Conservation (phyloP, 306 rosid species). For the Crotalaria pallida region DNA sequence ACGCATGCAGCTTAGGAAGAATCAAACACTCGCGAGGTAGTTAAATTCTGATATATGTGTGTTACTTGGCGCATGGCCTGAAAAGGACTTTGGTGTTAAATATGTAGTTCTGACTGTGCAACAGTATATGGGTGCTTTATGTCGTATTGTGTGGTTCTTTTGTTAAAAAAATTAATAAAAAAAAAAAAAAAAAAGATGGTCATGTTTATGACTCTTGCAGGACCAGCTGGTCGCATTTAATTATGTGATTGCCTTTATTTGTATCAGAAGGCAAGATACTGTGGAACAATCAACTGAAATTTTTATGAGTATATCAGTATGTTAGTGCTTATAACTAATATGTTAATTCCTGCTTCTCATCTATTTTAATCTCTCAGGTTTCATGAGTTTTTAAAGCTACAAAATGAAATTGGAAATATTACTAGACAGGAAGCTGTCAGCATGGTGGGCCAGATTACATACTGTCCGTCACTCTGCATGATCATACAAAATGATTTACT, state of each 20-base stretch:
- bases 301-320: neutral
- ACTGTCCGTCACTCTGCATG: slow-evolving; percentile 7
- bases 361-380: slow-evolving; percentile 57
- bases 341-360: slow-evolving; percentile 15
- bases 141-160: too few species aligned
- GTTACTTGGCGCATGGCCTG: neutral
- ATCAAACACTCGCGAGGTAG: slow-evolving; percentile 79
- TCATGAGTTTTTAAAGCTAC: slow-evolving; percentile 88
- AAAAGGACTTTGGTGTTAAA: neutral
- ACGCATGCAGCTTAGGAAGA: slow-evolving; percentile 94
- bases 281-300: slow-evolving; percentile 1
- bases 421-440: slow-evolving; percentile 99
- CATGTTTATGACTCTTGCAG: neutral
- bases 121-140: neutral
- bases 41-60: slow-evolving; percentile 14
- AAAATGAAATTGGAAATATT: slow-evolving; percentile 96
- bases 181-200: too few species aligned
- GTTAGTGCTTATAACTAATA: neutral
- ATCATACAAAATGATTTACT: neutral
- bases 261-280: neutral
- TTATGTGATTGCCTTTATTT: neutral
- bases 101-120: neutral
- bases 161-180: too few species aligned
- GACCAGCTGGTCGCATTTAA: neutral
- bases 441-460: slow-evolving; percentile 67